Percentiles rank a stretch among this genome's conserved stretches.
phyloP scores from a whole-genome alignment of 257 asterid genomes.

The Lycium barbarum region DNA sequence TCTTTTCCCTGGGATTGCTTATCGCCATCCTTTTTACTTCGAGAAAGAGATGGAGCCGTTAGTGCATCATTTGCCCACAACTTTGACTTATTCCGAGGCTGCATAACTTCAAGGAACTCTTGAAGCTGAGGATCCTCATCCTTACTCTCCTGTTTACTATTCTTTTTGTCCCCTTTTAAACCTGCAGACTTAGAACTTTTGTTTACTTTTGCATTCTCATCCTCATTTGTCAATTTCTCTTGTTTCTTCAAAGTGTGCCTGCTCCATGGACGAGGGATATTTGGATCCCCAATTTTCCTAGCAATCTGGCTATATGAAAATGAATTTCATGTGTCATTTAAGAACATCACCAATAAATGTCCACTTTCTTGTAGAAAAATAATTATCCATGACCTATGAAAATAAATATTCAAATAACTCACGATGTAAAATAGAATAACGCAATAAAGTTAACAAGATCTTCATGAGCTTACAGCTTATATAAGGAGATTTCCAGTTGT shows the following conservation, averaged over 20 bases:
- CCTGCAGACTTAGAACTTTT: constrained; percentile 44
- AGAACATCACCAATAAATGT: neutral
- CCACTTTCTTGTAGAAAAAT: neutral
- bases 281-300: constrained; percentile 81
- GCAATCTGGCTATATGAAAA: constrained; percentile 73
- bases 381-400: neutral
- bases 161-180: constrained; percentile 49
- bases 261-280: constrained; percentile 97
- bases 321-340: constrained; percentile 35
- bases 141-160: constrained; percentile 51
- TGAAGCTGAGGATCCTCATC: constrained; percentile 72
- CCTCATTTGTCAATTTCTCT: constrained; percentile 52
- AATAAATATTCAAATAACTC: neutral
- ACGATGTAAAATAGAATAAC: neutral
- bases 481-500: neutral
- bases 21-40: constrained; percentile 38
- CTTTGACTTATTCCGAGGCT: constrained; percentile 80
- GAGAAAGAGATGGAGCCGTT: constrained; percentile 54
- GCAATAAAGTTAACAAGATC: neutral
- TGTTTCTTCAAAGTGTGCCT: constrained; percentile 66
- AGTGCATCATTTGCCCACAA: constrained; percentile 92
- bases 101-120: constrained; percentile 90
- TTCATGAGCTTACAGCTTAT: neutral
- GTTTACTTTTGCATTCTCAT: constrained; percentile 36
- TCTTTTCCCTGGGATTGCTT: constrained; percentile 41